Conservation (phyloP, 2,329 filamentous ascomycete genomes). For the Mollisiaceae sp. region DNA sequence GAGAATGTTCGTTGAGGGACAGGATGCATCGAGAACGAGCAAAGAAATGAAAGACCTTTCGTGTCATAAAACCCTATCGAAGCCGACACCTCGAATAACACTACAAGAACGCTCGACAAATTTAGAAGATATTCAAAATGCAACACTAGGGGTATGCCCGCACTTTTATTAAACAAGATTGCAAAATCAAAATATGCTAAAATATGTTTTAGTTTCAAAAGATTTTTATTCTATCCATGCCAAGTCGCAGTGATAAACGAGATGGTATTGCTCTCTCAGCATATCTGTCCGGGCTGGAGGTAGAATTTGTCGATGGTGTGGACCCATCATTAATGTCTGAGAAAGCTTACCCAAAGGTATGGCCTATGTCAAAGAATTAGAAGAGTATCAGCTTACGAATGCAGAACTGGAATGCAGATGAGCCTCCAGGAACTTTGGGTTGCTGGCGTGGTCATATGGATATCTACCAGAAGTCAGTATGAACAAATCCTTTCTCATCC, state of each 20-base stretch:
- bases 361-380: constrained; percentile 19
- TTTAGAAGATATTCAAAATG: no score
- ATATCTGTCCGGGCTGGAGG: constrained; percentile 48
- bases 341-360: constrained; percentile 48
- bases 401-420: no score
- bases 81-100: no score
- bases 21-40: no score
- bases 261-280: constrained; percentile 53
- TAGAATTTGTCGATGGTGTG: constrained; percentile 52
- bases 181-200: no score
- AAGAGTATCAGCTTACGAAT: constrained; percentile 12
- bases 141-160: no score
- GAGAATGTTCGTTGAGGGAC: no score
- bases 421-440: constrained; percentile 41
- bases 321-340: constrained; percentile 47
- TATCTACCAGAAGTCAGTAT: constrained; percentile 37
- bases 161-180: no score
- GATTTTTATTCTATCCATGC: constrained; percentile 53
- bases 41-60: no score
- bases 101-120: no score
- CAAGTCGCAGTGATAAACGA: constrained; percentile 54
- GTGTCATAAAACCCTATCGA: no score
- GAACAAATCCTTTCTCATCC: no score
- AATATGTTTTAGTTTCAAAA: constrained; percentile 35
- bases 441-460: constrained; percentile 50